A percentile compares a stretch with the other conserved stretches of the same genome.
Evolutionary conservation across 148 eudicot genomes (phyloP).

Genomic region (Agrostemma githago): DNA sequence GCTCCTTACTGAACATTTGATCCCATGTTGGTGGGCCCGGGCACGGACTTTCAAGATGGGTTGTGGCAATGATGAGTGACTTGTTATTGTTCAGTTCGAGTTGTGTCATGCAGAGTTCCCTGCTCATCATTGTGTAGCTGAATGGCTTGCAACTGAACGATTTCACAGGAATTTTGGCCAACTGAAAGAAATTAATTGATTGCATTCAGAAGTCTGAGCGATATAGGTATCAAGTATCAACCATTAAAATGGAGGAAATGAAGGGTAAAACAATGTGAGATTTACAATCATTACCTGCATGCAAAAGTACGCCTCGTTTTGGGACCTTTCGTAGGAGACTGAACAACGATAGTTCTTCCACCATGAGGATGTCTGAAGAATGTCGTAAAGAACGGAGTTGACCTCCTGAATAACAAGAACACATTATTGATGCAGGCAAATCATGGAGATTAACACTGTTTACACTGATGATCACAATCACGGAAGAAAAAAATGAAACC

Average conservation of each 20-base stretch:
- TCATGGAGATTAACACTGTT: background rate
- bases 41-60: conserved; percentile 91
- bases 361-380: conserved; percentile 63
- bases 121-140: conserved; percentile 57
- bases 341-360: conserved; percentile 79
- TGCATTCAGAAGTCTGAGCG: background rate
- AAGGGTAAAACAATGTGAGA: background rate
- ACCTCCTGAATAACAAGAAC: conserved; percentile 54
- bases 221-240: background rate
- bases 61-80: conserved; percentile 57
- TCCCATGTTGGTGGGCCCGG: conserved; percentile 89
- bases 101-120: conserved; percentile 74
- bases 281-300: conserved; percentile 58
- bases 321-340: conserved; percentile 38
- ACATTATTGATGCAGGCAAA: conserved; percentile 1
- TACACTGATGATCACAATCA: background rate
- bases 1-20: conserved; percentile 86
- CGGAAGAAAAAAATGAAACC: conserved; percentile 37
- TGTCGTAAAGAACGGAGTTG: conserved; percentile 58
- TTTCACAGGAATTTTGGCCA: conserved; percentile 68
- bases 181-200: conserved; percentile 36
- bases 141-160: conserved; percentile 57
- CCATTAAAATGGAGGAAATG: background rate
- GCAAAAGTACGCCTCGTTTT: conserved; percentile 61
- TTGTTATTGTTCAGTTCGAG: conserved; percentile 30